Conservation (phyloP, 2,329 filamentous ascomycete species). For the Botryotinia globosa region DNA sequence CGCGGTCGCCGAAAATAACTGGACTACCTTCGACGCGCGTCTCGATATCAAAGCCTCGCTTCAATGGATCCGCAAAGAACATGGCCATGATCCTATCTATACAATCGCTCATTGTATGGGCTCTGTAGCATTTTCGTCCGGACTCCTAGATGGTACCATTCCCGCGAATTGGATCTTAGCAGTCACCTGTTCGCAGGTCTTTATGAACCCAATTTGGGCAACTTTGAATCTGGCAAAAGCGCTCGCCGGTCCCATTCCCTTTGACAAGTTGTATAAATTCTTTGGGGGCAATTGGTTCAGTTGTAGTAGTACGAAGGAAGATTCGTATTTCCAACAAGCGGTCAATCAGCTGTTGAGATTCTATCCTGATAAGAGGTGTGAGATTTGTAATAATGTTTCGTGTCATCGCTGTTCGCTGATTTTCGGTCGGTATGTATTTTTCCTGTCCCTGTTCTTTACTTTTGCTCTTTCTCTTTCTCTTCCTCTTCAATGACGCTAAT, state of each 20-base stretch:
- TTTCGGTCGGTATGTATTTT: constrained; percentile 52
- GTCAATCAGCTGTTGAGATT: constrained; percentile 58
- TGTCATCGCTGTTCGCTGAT: constrained; percentile 60
- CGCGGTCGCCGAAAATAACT: constrained; percentile 49
- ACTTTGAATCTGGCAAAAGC: constrained; percentile 56
- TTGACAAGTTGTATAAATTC: constrained; percentile 49
- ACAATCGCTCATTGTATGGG: constrained; percentile 63
- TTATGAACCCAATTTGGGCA: constrained; percentile 61
- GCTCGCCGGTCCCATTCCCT: constrained; percentile 44
- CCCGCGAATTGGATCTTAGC: constrained; percentile 56
- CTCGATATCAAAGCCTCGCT: constrained; percentile 58
- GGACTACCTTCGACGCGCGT: constrained; percentile 59
- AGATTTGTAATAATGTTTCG: constrained; percentile 59
- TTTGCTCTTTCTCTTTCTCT: not conserved
- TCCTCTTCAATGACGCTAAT: not conserved
- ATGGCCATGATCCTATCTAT: constrained; percentile 48
- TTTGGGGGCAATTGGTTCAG: constrained; percentile 55
- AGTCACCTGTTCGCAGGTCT: constrained; percentile 58
- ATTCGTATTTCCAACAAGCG: constrained; percentile 48
- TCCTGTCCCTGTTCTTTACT: not conserved
- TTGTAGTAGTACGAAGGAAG: constrained; percentile 48
- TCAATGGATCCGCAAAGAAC: constrained; percentile 47
- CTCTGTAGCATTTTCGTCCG: constrained; percentile 55
- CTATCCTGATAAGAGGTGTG: constrained; percentile 51
- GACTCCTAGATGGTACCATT: constrained; percentile 61